phyloP scores from a whole-genome alignment of 1,284 basidiomycete species.

The Heterobasidion occidentale region DNA sequence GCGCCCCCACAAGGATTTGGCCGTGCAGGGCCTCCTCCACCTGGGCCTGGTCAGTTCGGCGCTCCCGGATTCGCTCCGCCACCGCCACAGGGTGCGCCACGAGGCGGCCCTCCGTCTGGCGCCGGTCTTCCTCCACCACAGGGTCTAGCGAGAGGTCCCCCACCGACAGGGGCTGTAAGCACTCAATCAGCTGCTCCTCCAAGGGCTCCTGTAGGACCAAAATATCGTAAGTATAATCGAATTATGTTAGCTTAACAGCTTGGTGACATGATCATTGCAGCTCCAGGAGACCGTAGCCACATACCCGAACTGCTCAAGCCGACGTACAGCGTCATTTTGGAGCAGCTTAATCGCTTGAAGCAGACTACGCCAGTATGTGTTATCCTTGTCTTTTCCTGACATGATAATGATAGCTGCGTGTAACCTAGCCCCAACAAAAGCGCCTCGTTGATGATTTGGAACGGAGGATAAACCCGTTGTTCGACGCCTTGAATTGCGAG shows the following conservation, averaged over 20 bases:
- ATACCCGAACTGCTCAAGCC: slow-evolving; percentile 70
- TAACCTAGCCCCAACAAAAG: slow-evolving; percentile 66
- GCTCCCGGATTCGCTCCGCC: slow-evolving; percentile 7
- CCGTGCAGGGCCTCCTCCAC: slow-evolving; percentile 4
- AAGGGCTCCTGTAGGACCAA: slow-evolving; percentile 28
- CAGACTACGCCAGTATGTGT: slow-evolving; percentile 61
- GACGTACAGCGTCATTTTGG: slow-evolving; percentile 61
- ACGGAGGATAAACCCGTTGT: slow-evolving; percentile 78
- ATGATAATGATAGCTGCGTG: slow-evolving; percentile 10
- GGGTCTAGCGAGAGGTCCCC: background rate
- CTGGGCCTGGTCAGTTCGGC: background rate
- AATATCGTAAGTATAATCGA: slow-evolving; percentile 68
- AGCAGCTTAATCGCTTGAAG: slow-evolving; percentile 58
- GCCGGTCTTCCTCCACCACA: slow-evolving; percentile 24
- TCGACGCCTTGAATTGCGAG: slow-evolving; percentile 90
- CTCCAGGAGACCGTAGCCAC: slow-evolving; percentile 85
- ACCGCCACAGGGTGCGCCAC: slow-evolving; percentile 13
- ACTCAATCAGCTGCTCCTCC: slow-evolving; percentile 32
- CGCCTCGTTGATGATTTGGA: slow-evolving; percentile 86
- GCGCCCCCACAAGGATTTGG: slow-evolving; percentile 17
- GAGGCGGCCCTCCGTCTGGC: slow-evolving; percentile 30
- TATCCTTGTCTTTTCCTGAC: background rate
- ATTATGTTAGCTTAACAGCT: background rate
- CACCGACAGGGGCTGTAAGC: background rate
- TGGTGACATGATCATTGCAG: slow-evolving; percentile 30